Conservation (phyloP, 2,329 filamentous ascomycete genomes). For the Aspergillus fijiensis region DNA sequence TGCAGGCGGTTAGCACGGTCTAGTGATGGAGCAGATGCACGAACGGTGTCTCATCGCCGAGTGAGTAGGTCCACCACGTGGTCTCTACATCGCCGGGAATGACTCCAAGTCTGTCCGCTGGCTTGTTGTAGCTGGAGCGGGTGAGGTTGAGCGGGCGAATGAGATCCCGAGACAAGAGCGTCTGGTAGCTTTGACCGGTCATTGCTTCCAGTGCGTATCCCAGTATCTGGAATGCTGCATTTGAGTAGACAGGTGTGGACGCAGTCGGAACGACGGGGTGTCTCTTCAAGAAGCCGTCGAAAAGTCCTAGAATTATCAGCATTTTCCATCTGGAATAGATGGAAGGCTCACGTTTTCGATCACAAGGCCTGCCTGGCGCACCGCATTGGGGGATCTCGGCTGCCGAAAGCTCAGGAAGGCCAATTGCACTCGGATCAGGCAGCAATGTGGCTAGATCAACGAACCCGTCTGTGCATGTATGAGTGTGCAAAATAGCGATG, state of each 20-base stretch:
- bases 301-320: slow-evolving; percentile 31
- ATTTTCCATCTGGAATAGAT: background rate
- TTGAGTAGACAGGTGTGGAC: slow-evolving; percentile 36
- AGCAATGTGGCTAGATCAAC: background rate
- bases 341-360: slow-evolving; percentile 35
- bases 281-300: slow-evolving; percentile 32
- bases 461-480: background rate
- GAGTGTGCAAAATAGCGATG: background rate
- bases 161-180: slow-evolving; percentile 37
- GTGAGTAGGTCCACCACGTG: slow-evolving; percentile 35
- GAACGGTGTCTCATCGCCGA: slow-evolving; percentile 45
- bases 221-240: slow-evolving; percentile 37
- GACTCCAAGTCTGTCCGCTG: slow-evolving; percentile 24
- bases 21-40: slow-evolving; percentile 11
- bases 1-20: slow-evolving; percentile 3
- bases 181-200: slow-evolving; percentile 36
- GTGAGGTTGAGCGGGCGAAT: slow-evolving; percentile 43
- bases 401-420: background rate
- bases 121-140: slow-evolving; percentile 28
- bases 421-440: background rate
- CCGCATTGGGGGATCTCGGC: background rate
- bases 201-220: slow-evolving; percentile 44
- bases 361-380: background rate
- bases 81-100: slow-evolving; percentile 37
- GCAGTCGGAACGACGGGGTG: slow-evolving; percentile 34